Percentiles rank a stretch among this genome's conserved stretches.
Conservation (phyloP, 495 filamentous ascomycete genomes). For the Aspergillus kassunensis region DNA sequence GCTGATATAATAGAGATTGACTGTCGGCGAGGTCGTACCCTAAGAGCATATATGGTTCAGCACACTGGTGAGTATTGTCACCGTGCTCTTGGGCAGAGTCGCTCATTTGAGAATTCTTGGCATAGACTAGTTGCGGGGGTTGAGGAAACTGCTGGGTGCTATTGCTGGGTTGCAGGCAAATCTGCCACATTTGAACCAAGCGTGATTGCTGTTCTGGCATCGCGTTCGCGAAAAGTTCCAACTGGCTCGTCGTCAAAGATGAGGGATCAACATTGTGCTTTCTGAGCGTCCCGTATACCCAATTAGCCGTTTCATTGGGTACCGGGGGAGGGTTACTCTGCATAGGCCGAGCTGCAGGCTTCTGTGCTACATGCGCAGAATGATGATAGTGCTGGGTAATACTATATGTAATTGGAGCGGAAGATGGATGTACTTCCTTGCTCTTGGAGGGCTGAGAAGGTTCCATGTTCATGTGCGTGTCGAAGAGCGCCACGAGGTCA, state of each 20-base stretch:
- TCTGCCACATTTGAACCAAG: slow-evolving; percentile 64
- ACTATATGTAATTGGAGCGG: slow-evolving; percentile 52
- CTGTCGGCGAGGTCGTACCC: slow-evolving; percentile 59
- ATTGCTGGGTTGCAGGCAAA: slow-evolving; percentile 39
- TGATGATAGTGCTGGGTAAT: slow-evolving; percentile 75
- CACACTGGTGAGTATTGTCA: slow-evolving; percentile 29
- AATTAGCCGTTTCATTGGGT: not conserved
- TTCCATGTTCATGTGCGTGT: slow-evolving; percentile 53
- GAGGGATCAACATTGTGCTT: slow-evolving; percentile 52
- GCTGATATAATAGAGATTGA: slow-evolving; percentile 38
- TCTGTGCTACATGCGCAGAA: slow-evolving; percentile 54
- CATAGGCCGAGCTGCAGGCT: slow-evolving; percentile 20
- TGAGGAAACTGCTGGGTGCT: not conserved
- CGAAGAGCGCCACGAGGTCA: slow-evolving; percentile 64
- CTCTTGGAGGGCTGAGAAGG: slow-evolving; percentile 8
- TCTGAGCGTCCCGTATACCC: slow-evolving; percentile 31
- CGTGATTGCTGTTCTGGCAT: slow-evolving; percentile 53
- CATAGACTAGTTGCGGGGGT: not conserved
- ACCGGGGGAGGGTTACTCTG: not conserved
- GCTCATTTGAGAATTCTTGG: slow-evolving; percentile 45
- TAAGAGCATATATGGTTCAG: slow-evolving; percentile 68
- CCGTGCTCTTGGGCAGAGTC: slow-evolving; percentile 29
- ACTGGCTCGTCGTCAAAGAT: slow-evolving; percentile 52
- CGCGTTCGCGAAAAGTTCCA: slow-evolving; percentile 58
- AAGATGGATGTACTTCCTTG: not conserved